Percentiles rank a stretch among this genome's conserved stretches.
These are phyloP conservation scores for Agastache rugosa DNA, from an alignment of 257 asterid species.

Conservation along the genomic window DNA sequence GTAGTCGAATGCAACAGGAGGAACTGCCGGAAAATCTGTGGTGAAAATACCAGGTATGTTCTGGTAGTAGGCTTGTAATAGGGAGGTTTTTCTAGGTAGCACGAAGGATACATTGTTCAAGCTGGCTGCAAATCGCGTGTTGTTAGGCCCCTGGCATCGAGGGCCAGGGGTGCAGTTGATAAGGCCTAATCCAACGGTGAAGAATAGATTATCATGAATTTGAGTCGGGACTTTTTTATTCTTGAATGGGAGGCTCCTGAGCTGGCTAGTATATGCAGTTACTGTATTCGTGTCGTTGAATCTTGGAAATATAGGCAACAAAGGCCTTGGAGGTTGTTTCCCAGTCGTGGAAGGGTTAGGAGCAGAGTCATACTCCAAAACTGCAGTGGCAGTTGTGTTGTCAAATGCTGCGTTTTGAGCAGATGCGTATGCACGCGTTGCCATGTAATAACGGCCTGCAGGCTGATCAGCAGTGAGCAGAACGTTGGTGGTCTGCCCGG, in stretches of 20 bases:
- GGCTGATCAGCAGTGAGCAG: conserved; percentile 65
- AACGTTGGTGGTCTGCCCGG: conserved; percentile 77
- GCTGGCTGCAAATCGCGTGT: conserved; percentile 64
- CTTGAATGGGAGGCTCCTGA: conserved; percentile 44
- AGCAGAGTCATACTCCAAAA: conserved; percentile 52
- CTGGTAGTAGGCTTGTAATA: conserved; percentile 67
- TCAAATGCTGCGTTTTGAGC: conserved; percentile 69
- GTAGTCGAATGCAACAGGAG: conserved; percentile 58
- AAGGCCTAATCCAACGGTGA: conserved; percentile 69
- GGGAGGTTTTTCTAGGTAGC: conserved; percentile 51
- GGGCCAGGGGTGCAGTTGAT: conserved; percentile 63
- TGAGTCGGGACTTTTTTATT: conserved; percentile 46
- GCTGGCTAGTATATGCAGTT: conserved; percentile 56
- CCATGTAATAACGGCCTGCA: conserved; percentile 64
- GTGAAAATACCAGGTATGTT: conserved; percentile 59
- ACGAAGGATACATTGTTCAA: conserved; percentile 67
- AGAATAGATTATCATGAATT: conserved; percentile 58
- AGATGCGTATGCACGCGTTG: conserved; percentile 54
- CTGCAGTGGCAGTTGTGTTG: conserved; percentile 70
- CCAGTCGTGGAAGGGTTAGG: background rate
- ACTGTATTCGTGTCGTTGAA: conserved; percentile 59
- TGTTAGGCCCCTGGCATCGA: conserved; percentile 68
- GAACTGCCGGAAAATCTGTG: conserved; percentile 59
- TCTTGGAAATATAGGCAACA: conserved; percentile 57
- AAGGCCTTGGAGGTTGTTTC: conserved; percentile 39